Conservation (phyloP, 345 rosid genomes). For the Leavenworthia alabamica region DNA sequence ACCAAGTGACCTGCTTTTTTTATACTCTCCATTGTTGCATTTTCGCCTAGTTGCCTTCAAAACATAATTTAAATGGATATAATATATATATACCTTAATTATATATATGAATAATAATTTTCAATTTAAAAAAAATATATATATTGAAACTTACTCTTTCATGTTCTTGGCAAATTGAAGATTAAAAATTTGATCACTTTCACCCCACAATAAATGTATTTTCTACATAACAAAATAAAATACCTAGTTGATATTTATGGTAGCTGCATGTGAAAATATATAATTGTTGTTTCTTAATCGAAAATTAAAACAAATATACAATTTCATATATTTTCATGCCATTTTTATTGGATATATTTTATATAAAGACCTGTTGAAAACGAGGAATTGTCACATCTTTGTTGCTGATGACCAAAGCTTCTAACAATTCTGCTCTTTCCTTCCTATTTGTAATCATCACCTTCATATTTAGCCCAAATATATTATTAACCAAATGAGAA, state of each 20-base stretch:
- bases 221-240: slow-evolving; percentile 41
- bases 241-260: neutral
- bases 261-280: neutral
- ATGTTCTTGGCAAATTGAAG: slow-evolving; percentile 66
- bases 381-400: slow-evolving; percentile 48
- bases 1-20: slow-evolving; percentile 73
- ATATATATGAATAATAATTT: neutral
- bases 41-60: slow-evolving; percentile 68
- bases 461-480: slow-evolving; percentile 31
- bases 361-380: slow-evolving; percentile 64
- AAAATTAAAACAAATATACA: neutral
- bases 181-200: slow-evolving; percentile 60
- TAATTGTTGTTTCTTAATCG: neutral
- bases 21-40: slow-evolving; percentile 56
- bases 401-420: slow-evolving; percentile 65
- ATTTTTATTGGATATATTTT: no score
- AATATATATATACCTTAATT: neutral
- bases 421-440: slow-evolving; percentile 75
- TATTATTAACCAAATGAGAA: neutral
- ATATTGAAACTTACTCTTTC: slow-evolving; percentile 53
- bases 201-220: slow-evolving; percentile 85
- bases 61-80: neutral
- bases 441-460: slow-evolving; percentile 78
- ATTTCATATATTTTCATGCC: neutral
- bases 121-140: neutral